Evolutionary conservation across 495 filamentous ascomycete genomes (phyloP).

Genomic region (Penicillium longicatenatum): DNA sequence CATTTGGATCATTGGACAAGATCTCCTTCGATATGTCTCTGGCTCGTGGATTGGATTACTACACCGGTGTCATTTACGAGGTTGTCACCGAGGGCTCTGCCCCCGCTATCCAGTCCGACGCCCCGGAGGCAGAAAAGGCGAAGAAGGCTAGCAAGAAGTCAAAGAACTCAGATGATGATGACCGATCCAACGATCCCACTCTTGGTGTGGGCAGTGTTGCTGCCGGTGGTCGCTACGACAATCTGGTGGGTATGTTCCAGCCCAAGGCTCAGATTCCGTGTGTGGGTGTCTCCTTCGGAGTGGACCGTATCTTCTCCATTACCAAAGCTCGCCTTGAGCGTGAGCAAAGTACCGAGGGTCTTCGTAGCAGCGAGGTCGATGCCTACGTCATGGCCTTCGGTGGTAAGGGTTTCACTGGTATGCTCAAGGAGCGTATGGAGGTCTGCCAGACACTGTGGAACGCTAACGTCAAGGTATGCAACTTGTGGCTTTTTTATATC

Average conservation of each 20-base stretch:
- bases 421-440: constrained; percentile 78
- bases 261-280: constrained; percentile 85
- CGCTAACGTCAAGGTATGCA: constrained; percentile 69
- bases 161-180: constrained; percentile 68
- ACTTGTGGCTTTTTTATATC: neutral
- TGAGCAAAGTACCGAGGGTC: constrained; percentile 48
- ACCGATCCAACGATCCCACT: constrained; percentile 78
- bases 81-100: constrained; percentile 84
- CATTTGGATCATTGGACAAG: constrained; percentile 67
- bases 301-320: constrained; percentile 93
- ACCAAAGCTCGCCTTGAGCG: constrained; percentile 73
- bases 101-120: constrained; percentile 49
- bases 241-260: constrained; percentile 89
- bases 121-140: constrained; percentile 47
- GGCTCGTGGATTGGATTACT: constrained; percentile 88
- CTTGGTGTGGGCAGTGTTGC: constrained; percentile 85
- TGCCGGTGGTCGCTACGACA: constrained; percentile 90
- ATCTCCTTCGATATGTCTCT: constrained; percentile 82
- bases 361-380: constrained; percentile 76
- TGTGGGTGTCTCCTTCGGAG: constrained; percentile 91
- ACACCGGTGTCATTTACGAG: constrained; percentile 93
- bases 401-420: constrained; percentile 79
- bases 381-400: constrained; percentile 93
- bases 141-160: constrained; percentile 59
- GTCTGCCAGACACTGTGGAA: constrained; percentile 74